Conservation (phyloP, 1,284 basidiomycete species). For the Volvariella surrecta region DNA sequence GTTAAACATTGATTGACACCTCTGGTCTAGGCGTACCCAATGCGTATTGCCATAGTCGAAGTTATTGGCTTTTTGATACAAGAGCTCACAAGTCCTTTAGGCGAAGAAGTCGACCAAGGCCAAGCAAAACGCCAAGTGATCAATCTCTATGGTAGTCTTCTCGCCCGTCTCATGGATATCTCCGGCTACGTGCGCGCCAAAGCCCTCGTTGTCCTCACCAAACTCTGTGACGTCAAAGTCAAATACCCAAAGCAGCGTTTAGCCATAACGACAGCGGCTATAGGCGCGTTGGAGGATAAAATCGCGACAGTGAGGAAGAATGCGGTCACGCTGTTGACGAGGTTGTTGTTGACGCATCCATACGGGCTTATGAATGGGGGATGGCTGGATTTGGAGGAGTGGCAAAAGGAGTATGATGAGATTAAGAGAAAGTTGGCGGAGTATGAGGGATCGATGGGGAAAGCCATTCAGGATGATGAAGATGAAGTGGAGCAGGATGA, state of each 20-base stretch:
- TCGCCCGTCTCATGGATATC: conserved; percentile 83
- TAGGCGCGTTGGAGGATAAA: conserved; percentile 87
- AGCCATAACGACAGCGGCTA: conserved; percentile 67
- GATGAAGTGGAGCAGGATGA: conserved; percentile 24
- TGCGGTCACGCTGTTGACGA: conserved; percentile 72
- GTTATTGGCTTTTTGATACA: conserved; percentile 77
- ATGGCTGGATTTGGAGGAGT: conserved; percentile 64
- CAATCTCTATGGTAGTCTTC: conserved; percentile 75
- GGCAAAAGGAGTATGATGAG: conserved; percentile 61
- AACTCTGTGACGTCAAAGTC: conserved; percentile 63
- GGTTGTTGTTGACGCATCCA: conserved; percentile 84
- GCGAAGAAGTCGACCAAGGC: conserved; percentile 43
- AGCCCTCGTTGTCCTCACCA: conserved; percentile 71
- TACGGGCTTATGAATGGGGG: conserved; percentile 88
- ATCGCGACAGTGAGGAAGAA: conserved; percentile 81
- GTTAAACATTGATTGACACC: neutral
- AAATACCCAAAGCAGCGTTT: conserved; percentile 88
- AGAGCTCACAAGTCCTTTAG: conserved; percentile 54
- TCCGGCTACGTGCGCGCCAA: conserved; percentile 91
- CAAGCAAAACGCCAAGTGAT: conserved; percentile 69
- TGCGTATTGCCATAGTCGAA: conserved; percentile 91
- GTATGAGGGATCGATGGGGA: conserved; percentile 45
- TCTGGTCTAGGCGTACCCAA: conserved; percentile 73
- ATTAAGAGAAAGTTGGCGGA: conserved; percentile 51
- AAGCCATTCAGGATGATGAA: conserved; percentile 37